Evolutionary conservation across 23 red algal species (phyloP), one percentile per base, ranked within the genome.

Genomic region (Pyropia yezoensis): DNA sequence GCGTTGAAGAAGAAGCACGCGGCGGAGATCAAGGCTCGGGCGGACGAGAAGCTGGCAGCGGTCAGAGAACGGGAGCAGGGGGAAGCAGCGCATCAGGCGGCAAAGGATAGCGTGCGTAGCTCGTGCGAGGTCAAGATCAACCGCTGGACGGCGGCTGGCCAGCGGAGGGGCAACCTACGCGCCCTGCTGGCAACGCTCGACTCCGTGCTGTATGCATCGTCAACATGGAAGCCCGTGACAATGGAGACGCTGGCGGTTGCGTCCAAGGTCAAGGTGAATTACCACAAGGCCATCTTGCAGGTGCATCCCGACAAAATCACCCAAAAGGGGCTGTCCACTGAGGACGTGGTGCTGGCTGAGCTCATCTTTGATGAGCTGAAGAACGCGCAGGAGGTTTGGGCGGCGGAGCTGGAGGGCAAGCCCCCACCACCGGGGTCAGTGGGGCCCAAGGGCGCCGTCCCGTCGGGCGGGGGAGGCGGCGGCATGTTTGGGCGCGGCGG

Each of bases 241-340:
- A 80, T 95, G 75, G 74, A 95, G 50, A 76, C 66, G 45, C 64
- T 95, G 16, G 68, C 72, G 33, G 77, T 67, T 28, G 75, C 77
- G 25, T 64, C 76, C 29, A 89, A 79, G 54, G 85, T 89, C 18
- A 89, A 89, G 53, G 74, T 82, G 27, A 82, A 82, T 18, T 89
- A 89, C 49, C 76, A 89, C 62, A 89, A 89, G 28, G 85, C 85
- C 19, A 82, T 89, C 32, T 52, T 80, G 49, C 84, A 80, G 50
- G 80, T 95, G 56, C 89, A 95, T 61, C 89, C 89, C 1, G 89
- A 95, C 53, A 95, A 95, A 33, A 87, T 85, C 33, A 52, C 52
- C 16, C 76, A 72, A 51, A 95, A 87, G 73, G 82, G 77, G 51
- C 72, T 87, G 13, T 47, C 63, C 14, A 68, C 73, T 0, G 76